Evolutionary conservation across 2,329 filamentous ascomycete species (phyloP), one percentile per base, ranked within the genome.

Genomic region (Pestalotiopsis sp.): DNA sequence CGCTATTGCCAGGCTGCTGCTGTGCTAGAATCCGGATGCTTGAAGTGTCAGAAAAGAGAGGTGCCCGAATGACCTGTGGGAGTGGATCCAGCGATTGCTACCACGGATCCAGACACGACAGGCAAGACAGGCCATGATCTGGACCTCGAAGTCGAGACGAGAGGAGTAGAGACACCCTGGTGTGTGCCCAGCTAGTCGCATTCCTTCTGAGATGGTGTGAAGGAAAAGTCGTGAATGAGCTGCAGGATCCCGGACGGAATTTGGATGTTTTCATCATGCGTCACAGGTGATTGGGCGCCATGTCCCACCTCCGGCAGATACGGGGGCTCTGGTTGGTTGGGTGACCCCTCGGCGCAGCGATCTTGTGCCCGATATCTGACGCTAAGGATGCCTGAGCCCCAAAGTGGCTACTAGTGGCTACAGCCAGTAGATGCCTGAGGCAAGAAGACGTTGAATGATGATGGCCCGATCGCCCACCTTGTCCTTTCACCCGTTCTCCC

Each of bases 361-460:
- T 41, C 58, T 52, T 52, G 57, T 61, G 57, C 66, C 57, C 66
- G 59, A 67, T 62, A 3, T 63, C 57, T 67, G 66, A 61, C 57
- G 25, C 38, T 56, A 40, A 23, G 20, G 49, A 52, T 66, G 65
- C 56, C 65, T 59, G 65, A 66, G 36, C 45, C 45, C n/a, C 45
- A 52, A 52, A 52, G 20, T 52, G 45, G 59, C 38, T 23, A n/a
- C 14, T 20, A 52, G 20, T 52, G 45, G 59, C 38, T 23, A n/a
- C 14, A 58, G 13, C 2, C 1, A 11, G 4, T 52, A 14, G 25
- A 31, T 66, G 58, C 66, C 66, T 67, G 17, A 67, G 66, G 66
- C 66, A 36, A 14, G 20, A 31, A 38, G 7, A 7, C 57, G 17
- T 36, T 27, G 59, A 56, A 36, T 67, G 58, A 58, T 38, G 45